Conservation (phyloP, 73 alveolate species). For the Breviolum minutum region DNA sequence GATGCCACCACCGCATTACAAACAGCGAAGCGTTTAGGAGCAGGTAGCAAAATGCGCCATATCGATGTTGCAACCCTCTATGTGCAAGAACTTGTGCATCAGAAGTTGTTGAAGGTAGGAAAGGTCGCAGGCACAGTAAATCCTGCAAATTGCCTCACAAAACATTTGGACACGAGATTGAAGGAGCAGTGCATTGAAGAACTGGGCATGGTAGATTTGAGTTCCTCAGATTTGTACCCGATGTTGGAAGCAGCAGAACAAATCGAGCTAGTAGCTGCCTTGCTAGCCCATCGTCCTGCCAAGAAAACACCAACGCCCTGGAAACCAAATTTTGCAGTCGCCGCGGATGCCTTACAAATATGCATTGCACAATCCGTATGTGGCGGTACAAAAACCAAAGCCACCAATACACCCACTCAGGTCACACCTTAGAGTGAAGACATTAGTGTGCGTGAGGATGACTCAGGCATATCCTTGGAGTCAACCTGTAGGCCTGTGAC, state of each 20-base stretch:
- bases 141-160: slow-evolving; percentile 14
- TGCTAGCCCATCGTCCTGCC: neutral
- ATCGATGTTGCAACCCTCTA: neutral
- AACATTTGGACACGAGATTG: neutral
- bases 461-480: too few species aligned
- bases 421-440: too few species aligned
- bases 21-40: slow-evolving; percentile 1
- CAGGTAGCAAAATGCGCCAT: neutral
- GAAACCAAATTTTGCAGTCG: neutral
- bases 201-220: neutral
- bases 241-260: neutral
- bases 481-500: too few species aligned
- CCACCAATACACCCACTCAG: too few species aligned
- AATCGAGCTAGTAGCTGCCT: neutral
- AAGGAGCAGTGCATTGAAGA: neutral
- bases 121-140: neutral
- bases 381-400: too few species aligned
- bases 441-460: too few species aligned
- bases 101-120: neutral
- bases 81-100: neutral
- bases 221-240: neutral
- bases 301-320: neutral
- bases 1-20: neutral
- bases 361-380: too few species aligned
- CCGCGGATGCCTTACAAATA: neutral